A percentile compares a stretch with the other conserved stretches of the same genome.
Evolutionary conservation across 352 stramenopile genomes (phyloP).

Genomic region (Peronosclerospora sorghi): DNA sequence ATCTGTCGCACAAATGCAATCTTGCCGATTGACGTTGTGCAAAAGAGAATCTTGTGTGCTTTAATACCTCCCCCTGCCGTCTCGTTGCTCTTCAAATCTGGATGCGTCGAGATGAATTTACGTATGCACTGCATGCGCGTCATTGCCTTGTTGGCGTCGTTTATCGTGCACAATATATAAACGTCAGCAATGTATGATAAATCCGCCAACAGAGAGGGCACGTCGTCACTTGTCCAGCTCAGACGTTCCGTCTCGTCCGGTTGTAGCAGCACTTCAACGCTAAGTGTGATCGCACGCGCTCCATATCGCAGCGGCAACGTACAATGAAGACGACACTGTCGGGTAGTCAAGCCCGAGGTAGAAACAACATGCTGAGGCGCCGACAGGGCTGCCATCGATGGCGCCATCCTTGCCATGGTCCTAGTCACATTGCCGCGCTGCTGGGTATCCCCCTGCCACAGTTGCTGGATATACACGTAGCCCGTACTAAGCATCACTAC

Average conservation of each 20-base stretch:
- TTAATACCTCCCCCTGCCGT: conserved; percentile 20
- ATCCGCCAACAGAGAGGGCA: conserved; percentile 38
- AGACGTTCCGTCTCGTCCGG: conserved; percentile 12
- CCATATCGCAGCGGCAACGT: conserved; percentile 51
- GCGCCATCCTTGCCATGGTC: conserved; percentile 7
- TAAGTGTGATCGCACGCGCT: conserved; percentile 57
- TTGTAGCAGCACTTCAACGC: conserved; percentile 39
- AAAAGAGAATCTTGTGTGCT: conserved; percentile 73
- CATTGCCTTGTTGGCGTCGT: conserved; percentile 20
- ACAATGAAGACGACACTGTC: conserved; percentile 45
- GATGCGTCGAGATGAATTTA: conserved; percentile 28
- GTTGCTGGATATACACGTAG: conserved; percentile 64
- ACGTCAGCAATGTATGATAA: conserved; percentile 51
- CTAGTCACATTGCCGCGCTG: not conserved
- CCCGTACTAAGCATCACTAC: conserved; percentile 60
- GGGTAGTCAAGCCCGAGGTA: conserved; percentile 28
- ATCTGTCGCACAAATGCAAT: conserved; percentile 83
- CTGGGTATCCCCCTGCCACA: conserved; percentile 17
- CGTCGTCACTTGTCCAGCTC: conserved; percentile 37
- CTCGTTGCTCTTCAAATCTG: conserved; percentile 20
- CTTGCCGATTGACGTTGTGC: conserved; percentile 61
- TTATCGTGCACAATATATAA: conserved; percentile 47
- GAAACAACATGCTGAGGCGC: conserved; percentile 1
- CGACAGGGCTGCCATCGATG: conserved; percentile 5
- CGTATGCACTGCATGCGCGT: conserved; percentile 31